phyloP scores from a whole-genome alignment of 805 yeast genomes.

The Brettanomyces custersianus region DNA sequence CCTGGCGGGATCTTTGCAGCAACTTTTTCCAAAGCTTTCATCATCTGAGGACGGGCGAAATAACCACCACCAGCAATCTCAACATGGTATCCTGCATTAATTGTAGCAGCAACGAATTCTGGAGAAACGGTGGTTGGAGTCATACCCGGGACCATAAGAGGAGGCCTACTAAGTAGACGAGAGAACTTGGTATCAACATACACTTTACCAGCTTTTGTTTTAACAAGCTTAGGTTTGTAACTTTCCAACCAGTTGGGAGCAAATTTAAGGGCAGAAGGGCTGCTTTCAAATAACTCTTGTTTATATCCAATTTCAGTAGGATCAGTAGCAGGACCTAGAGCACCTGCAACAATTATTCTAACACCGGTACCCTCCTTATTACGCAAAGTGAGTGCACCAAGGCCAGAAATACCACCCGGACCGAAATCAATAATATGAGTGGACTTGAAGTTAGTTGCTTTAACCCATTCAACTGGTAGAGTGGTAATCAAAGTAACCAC shows the following conservation, averaged over 20 bases:
- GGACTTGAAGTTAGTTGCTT: slow-evolving; percentile 68
- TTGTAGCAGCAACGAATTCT: slow-evolving; percentile 85
- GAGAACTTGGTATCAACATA: slow-evolving; percentile 93
- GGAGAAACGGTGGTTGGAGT: slow-evolving; percentile 97
- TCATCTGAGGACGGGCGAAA: slow-evolving; percentile 64
- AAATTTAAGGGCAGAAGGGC: slow-evolving; percentile 55
- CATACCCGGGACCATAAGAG: slow-evolving; percentile 98
- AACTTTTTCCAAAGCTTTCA: slow-evolving; percentile 66
- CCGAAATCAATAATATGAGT: slow-evolving; percentile 96
- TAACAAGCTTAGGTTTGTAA: slow-evolving; percentile 76
- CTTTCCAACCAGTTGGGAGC: slow-evolving; percentile 89
- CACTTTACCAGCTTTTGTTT: slow-evolving; percentile 63
- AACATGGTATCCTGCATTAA: slow-evolving; percentile 94
- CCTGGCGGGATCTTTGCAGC: slow-evolving; percentile 70
- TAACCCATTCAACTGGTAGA: slow-evolving; percentile 92
- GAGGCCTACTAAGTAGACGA: slow-evolving; percentile 86
- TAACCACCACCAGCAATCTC: slow-evolving; percentile 99
- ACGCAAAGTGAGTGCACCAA: slow-evolving; percentile 92
- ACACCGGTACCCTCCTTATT: slow-evolving; percentile 98
- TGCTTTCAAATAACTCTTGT: slow-evolving; percentile 82
- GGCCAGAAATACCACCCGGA: slow-evolving; percentile 97
- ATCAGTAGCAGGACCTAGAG: slow-evolving; percentile 54
- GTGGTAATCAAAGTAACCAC: slow-evolving; percentile 76
- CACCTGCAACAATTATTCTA: slow-evolving; percentile 89
- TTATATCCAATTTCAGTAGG: slow-evolving; percentile 92